Base-by-base conservation (phyloP, 495 filamentous ascomycete species). In the Penicillium nucicola region DNA sequence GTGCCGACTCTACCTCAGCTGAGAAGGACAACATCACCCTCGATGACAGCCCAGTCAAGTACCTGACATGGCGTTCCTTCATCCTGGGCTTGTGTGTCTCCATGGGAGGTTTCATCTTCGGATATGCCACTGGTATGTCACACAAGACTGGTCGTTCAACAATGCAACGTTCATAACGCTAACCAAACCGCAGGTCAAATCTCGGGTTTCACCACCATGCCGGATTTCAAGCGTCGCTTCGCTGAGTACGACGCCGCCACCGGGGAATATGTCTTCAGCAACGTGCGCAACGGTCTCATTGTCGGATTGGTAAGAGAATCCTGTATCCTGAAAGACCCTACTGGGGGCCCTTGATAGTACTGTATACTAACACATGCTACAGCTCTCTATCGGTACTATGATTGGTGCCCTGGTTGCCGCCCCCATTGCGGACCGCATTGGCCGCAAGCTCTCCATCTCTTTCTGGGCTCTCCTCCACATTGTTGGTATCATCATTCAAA, bases 91-190 rank as follows among this genome's bases (percentile, higher is more conserved):
- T 81, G 36, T 64, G 78, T 47, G 78, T 78, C 35, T 80, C 86
- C 8, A 84, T 89, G 75, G 86, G 86, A 60, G 86, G 86, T 53
- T 85, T 89, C 64, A 83, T 89, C 50, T 89, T 89, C 55, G 87
- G 87, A 57, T 87, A 87, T 50, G 83, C 87, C 28, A 89, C 84
- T 53, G 77, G 75, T 75, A 68, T 49, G 50, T 32, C 31, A 52
- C 53, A 41, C 25, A 44, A 56, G 32, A 22, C n/a, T 44, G 22
- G 30, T 37, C 56, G 38, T 19, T 19, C 30, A 20, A 32, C 12
- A 19, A 40, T 53, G 40, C 28, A 42, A 42, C 23, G 42, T 17
- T 43, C 28, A 42, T 22, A 42, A 42, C 23, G 42, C 19, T 43
- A 33, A 42, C 22, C 30, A 23, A 23, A 17, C n/a, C 36, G n/a